A percentile compares a stretch with the other conserved stretches of the same genome.
phyloP scores from a whole-genome alignment of 202 grass and related monocot species.

The Musa balbisiana region DNA sequence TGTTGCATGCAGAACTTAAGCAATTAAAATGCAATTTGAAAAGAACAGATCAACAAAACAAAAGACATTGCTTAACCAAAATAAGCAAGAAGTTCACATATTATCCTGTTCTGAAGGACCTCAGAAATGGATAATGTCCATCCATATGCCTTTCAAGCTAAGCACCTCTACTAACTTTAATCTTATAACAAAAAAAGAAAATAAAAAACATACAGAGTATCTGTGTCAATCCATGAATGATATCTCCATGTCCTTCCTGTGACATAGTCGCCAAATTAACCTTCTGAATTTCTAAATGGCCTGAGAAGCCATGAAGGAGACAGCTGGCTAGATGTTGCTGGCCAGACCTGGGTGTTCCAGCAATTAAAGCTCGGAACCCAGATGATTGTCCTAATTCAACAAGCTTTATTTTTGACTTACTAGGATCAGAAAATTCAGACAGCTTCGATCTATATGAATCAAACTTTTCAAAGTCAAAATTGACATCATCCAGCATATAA shows the following conservation, averaged over 20 bases:
- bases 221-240: slow-evolving; percentile 79
- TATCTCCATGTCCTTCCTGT: slow-evolving; percentile 87
- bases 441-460: slow-evolving; percentile 35
- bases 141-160: neutral
- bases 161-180: neutral
- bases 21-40: neutral
- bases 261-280: slow-evolving; percentile 90
- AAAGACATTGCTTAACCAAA: too few relatives aligned
- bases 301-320: slow-evolving; percentile 75
- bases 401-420: slow-evolving; percentile 37
- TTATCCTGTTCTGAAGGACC: neutral
- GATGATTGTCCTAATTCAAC: slow-evolving; percentile 23
- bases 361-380: slow-evolving; percentile 79
- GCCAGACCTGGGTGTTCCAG: slow-evolving; percentile 66
- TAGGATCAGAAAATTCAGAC: slow-evolving; percentile 33
- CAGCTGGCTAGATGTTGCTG: slow-evolving; percentile 68
- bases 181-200: slow-evolving; percentile 27
- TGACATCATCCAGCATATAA: slow-evolving; percentile 26
- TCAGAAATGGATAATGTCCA: neutral
- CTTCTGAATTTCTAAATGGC: slow-evolving; percentile 80
- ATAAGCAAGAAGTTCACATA: neutral
- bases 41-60: too few relatives aligned
- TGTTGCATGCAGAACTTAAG: neutral
- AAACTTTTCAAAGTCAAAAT: slow-evolving; percentile 33
- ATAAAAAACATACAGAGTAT: slow-evolving; percentile 67